A percentile compares a stretch with the other conserved stretches of the same genome.
These are phyloP conservation scores for Artomyces pyxidatus DNA, from an alignment of 768 basidiomycete species.

Conservation along the genomic window DNA sequence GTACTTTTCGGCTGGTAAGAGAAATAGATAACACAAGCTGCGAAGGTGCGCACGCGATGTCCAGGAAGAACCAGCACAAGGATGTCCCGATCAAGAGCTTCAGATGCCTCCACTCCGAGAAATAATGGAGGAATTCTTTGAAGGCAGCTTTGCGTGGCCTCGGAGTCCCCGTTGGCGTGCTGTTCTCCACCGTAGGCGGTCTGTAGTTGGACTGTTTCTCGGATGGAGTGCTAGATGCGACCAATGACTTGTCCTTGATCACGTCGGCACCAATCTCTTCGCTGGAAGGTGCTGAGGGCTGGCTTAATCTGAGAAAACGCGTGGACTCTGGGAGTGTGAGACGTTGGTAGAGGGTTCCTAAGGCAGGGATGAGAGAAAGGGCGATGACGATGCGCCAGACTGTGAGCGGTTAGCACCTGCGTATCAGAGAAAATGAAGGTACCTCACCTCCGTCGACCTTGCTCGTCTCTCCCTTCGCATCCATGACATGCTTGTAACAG, in stretches of 20 bases:
- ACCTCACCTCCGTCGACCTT: slow-evolving; percentile 64
- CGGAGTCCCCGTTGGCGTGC: neutral
- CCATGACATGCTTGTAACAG: slow-evolving; percentile 57
- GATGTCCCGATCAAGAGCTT: slow-evolving; percentile 63
- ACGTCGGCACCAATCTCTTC: slow-evolving; percentile 22
- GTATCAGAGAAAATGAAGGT: neutral
- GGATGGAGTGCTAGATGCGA: neutral
- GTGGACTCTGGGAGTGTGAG: slow-evolving; percentile 65
- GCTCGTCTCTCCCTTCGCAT: slow-evolving; percentile 44
- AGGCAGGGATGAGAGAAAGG: slow-evolving; percentile 68
- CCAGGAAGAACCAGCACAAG: slow-evolving; percentile 67
- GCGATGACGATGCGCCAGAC: slow-evolving; percentile 72
- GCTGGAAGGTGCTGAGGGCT: slow-evolving; percentile 15
- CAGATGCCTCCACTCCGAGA: slow-evolving; percentile 63
- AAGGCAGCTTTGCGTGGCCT: neutral
- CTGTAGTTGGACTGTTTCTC: neutral
- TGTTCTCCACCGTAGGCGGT: neutral
- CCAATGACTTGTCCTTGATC: slow-evolving; percentile 25
- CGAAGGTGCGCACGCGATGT: slow-evolving; percentile 45
- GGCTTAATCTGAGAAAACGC: slow-evolving; percentile 40
- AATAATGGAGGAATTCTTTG: slow-evolving; percentile 57
- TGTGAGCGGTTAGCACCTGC: neutral
- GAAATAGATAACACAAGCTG: too few species aligned
- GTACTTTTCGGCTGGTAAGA: neutral
- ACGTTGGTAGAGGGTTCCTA: slow-evolving; percentile 68